phyloP scores from a whole-genome alignment of 176 grass and related monocot genomes.

The Eragrostis curvula region DNA sequence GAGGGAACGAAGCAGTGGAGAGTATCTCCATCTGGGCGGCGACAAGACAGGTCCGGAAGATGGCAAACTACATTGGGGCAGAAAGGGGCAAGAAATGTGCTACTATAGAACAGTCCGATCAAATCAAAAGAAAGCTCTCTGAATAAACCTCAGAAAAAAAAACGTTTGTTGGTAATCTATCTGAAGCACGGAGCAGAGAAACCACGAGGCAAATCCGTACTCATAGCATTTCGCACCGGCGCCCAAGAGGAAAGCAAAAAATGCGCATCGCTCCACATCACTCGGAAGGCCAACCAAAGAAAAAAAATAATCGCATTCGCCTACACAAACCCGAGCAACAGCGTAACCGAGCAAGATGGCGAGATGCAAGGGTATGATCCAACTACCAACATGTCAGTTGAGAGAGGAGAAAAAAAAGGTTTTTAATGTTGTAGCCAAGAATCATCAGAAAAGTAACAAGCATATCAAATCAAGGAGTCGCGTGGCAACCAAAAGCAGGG shows the following conservation, averaged over 20 bases:
- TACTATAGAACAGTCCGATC: conserved; percentile 3
- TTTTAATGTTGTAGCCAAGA: background rate
- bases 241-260: conserved; percentile 17
- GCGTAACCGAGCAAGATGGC: conserved; percentile 8
- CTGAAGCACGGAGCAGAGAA: background rate
- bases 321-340: background rate
- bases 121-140: background rate
- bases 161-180: background rate
- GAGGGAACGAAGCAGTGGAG: background rate
- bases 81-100: conserved; percentile 22
- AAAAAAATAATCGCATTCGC: conserved; percentile 37
- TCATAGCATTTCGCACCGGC: background rate
- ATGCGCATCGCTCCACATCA: conserved; percentile 5
- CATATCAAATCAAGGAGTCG: conserved; percentile 28
- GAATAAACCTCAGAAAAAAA: background rate
- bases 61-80: background rate
- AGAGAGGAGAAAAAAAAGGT: background rate
- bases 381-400: conserved; percentile 38
- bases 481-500: background rate
- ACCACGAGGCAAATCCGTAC: background rate
- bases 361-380: conserved; percentile 56
- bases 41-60: conserved; percentile 9
- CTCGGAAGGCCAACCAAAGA: conserved; percentile 1
- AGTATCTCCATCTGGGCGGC: conserved; percentile 25
- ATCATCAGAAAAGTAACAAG: background rate